Percentiles rank a stretch among this genome's conserved stretches.
Conservation (phyloP, 1,284 basidiomycete species). For the Tilletiaria anomala region DNA sequence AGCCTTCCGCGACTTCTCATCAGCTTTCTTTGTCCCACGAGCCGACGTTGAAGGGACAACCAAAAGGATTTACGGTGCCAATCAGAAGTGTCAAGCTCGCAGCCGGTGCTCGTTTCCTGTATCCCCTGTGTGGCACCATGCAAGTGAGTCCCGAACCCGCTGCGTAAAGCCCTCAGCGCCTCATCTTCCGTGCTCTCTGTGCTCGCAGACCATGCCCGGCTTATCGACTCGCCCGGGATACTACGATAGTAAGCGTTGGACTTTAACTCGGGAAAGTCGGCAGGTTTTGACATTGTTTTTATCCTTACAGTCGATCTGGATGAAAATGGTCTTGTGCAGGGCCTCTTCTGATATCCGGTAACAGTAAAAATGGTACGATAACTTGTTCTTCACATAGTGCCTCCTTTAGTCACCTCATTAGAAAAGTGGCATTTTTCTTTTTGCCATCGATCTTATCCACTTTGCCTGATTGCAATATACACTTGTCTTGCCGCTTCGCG, state of each 20-base stretch:
- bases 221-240: slow-evolving; percentile 74
- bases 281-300: background rate
- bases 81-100: slow-evolving; percentile 77
- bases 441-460: too few relatives aligned
- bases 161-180: too few relatives aligned
- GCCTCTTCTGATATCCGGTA: slow-evolving; percentile 2
- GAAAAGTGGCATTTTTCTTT: too few relatives aligned
- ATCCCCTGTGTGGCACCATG: slow-evolving; percentile 55
- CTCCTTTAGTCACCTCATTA: too few relatives aligned
- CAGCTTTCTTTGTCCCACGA: slow-evolving; percentile 29
- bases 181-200: too few relatives aligned
- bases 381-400: too few relatives aligned
- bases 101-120: slow-evolving; percentile 89
- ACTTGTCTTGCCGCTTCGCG: background rate
- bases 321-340: slow-evolving; percentile 2
- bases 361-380: too few relatives aligned
- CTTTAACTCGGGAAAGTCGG: background rate
- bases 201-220: slow-evolving; percentile 97
- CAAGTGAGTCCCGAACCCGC: too few relatives aligned
- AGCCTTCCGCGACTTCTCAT: slow-evolving; percentile 14
- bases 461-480: background rate
- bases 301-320: slow-evolving; percentile 1
- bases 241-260: slow-evolving; percentile 15
- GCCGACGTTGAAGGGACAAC: slow-evolving; percentile 26
- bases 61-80: slow-evolving; percentile 62